Evolutionary conservation across 129 eudicot genomes (phyloP).

Genomic region (Escallonia rubra): DNA sequence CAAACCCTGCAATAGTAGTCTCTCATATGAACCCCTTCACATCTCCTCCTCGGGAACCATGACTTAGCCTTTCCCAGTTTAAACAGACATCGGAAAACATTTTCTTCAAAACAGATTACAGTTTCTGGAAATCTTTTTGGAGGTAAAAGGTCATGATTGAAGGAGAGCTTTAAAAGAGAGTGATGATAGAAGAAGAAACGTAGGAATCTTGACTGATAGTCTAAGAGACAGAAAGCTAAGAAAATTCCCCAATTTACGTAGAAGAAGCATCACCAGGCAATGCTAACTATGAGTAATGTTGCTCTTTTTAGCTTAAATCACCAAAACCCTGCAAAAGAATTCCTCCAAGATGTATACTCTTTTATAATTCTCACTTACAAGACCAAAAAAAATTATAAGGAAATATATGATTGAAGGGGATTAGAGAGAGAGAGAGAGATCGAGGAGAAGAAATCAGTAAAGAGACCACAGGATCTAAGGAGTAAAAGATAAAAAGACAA

Average conservation of each 20-base stretch:
- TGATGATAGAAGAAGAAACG: no score
- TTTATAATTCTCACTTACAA: background rate
- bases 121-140: no score
- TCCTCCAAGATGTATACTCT: background rate
- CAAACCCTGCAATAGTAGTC: background rate
- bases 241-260: background rate
- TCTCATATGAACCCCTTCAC: background rate
- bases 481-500: slow-evolving; percentile 37
- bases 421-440: slow-evolving; percentile 12
- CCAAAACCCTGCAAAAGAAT: background rate
- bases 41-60: background rate
- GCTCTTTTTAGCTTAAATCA: background rate
- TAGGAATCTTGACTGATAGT: background rate
- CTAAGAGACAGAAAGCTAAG: background rate
- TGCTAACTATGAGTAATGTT: background rate
- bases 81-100: no score
- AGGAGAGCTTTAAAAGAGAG: background rate
- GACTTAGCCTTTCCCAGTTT: no score
- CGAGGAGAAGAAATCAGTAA: slow-evolving; percentile 15
- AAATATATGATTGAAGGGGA: background rate
- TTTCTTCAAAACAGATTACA: no score
- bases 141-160: background rate
- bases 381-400: slow-evolving; percentile 3
- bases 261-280: background rate
- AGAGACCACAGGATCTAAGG: slow-evolving; percentile 47